Evolutionary conservation across 78 protist species (phyloP), one percentile per base, ranked within the genome.

Genomic region (Dictyostelium purpureum): DNA sequence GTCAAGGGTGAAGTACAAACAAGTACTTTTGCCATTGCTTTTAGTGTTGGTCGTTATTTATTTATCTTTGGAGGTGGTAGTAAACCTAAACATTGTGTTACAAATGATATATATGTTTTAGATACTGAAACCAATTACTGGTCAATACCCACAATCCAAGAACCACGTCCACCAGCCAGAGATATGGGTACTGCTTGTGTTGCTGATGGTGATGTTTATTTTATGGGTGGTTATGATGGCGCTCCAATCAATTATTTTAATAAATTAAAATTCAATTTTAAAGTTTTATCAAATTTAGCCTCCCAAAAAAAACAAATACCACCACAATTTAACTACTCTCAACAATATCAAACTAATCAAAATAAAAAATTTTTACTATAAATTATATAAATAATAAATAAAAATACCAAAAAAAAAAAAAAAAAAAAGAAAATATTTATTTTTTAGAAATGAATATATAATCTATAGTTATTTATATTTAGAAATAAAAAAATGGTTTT

Each of bases 171-270:
- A 61, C 80, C 89, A 7, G 94, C 80, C 14, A 63, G 94, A 65
- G 94, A 89, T 61, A 80, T 80, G 90, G 88, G 94, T 52, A 89
- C 94, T 3, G 88, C 94, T 40, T 80, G 88, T 69, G 94, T 89
- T 21, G 87, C 77, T 1, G 80, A 69, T 52, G 94, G 88, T 38
- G 94, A 80, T 18, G 88, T 89, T 21, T 89, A 78, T 37, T 71
- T 89, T 31, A 66, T 89, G 87, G 90, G 88, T 37, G 94, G 94
- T 14, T 89, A 78, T 74, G 79, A 71, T 57, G 88, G 90, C 69
- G 94, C 88, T 24, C 82, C 94, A 10, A 76, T 79, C 12, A 87
- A 89, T 31, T 79, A 89, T 18, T 89, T 89, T 28, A 59, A 85
- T 18, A 85, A 70, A 45, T 45, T 85, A 35, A 73, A 70, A 43